Percentiles rank a stretch among this genome's conserved stretches.
Evolutionary conservation across 192 early-diverging fungal genomes (phyloP).

Genomic region (Coemansia sp.): DNA sequence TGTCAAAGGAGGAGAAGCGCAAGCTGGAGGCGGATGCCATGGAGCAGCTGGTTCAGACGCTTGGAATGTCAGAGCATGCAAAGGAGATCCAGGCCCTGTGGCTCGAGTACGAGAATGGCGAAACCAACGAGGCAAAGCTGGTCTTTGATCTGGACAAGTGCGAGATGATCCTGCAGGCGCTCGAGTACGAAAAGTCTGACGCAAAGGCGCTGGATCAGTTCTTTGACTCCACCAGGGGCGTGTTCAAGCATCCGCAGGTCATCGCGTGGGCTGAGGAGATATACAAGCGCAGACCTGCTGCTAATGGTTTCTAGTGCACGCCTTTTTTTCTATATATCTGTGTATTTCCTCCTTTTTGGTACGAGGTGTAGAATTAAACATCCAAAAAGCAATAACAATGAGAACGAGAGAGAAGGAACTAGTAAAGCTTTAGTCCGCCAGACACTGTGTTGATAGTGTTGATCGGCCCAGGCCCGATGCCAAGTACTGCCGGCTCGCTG

Average conservation of each 20-base stretch:
- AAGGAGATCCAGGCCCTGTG: slow-evolving; percentile 77
- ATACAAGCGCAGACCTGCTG: slow-evolving; percentile 28
- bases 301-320: too few relatives aligned
- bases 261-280: slow-evolving; percentile 83
- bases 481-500: slow-evolving; percentile 41
- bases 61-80: slow-evolving; percentile 60
- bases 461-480: slow-evolving; percentile 77
- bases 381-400: slow-evolving; percentile 13
- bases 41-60: slow-evolving; percentile 54
- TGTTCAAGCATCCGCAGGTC: slow-evolving; percentile 83
- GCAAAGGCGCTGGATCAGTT: slow-evolving; percentile 69
- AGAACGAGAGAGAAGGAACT: not conserved
- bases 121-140: slow-evolving; percentile 73
- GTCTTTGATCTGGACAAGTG: slow-evolving; percentile 96
- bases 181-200: slow-evolving; percentile 85
- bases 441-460: slow-evolving; percentile 48
- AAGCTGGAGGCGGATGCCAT: slow-evolving; percentile 60
- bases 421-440: slow-evolving; percentile 55
- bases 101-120: slow-evolving; percentile 81
- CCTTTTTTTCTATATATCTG: too few relatives aligned
- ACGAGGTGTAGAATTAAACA: not conserved
- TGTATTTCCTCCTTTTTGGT: too few relatives aligned
- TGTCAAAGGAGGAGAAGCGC: slow-evolving; percentile 79
- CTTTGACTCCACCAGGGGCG: slow-evolving; percentile 77
- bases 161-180: slow-evolving; percentile 92